These are phyloP conservation scores for Urostyla sp. DNA, from an alignment of 73 alveolate species.

Conservation along the genomic window DNA sequence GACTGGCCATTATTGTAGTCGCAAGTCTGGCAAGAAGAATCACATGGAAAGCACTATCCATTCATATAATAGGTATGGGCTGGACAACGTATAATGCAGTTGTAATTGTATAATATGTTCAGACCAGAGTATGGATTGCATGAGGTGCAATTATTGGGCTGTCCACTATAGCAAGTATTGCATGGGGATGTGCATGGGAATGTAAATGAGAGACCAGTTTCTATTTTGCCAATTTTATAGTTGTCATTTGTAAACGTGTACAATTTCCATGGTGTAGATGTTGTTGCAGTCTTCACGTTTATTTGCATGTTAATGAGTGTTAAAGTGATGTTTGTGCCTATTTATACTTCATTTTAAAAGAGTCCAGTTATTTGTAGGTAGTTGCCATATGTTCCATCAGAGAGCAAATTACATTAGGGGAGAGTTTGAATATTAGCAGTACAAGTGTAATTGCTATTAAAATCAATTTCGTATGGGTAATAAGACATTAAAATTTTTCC, in stretches of 20 bases:
- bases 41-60: constrained; percentile 53
- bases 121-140: constrained; percentile 44
- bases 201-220: constrained; percentile 32
- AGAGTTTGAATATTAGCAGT: too few species aligned
- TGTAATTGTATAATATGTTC: constrained; percentile 39
- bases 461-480: too few species aligned
- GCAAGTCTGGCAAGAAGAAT: constrained; percentile 51
- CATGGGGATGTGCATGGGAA: constrained; percentile 64
- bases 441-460: too few species aligned
- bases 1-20: constrained; percentile 14
- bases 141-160: constrained; percentile 38
- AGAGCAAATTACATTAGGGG: too few species aligned
- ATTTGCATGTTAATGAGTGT: constrained; percentile 27
- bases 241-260: constrained; percentile 29
- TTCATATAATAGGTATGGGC: neutral
- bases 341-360: too few species aligned
- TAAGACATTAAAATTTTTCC: too few species aligned
- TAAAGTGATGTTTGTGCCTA: too few species aligned
- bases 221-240: constrained; percentile 37
- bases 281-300: constrained; percentile 17
- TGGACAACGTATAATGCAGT: constrained; percentile 41
- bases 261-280: constrained; percentile 46
- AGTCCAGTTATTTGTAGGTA: too few species aligned
- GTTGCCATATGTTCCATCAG: too few species aligned
- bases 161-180: constrained; percentile 8